These are phyloP conservation scores for Starmerella apis DNA, from an alignment of 805 yeast genomes.

Conservation along the genomic window DNA sequence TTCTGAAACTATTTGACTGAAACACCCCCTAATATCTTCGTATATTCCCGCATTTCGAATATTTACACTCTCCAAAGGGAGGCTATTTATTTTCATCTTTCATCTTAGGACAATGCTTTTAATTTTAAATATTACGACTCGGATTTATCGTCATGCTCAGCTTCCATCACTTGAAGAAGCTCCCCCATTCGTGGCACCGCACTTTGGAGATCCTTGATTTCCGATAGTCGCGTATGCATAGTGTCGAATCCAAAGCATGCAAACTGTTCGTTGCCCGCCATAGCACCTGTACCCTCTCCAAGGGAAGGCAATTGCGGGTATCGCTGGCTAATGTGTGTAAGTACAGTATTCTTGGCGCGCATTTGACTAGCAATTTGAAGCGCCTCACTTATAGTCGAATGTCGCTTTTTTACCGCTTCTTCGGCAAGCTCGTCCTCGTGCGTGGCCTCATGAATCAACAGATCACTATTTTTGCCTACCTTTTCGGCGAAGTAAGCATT, in stretches of 20 bases:
- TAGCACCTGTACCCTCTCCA: slow-evolving; percentile 11
- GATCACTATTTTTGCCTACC: slow-evolving; percentile 56
- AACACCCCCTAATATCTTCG: neutral
- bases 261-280: slow-evolving; percentile 27
- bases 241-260: slow-evolving; percentile 51
- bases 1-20: neutral
- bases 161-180: slow-evolving; percentile 19
- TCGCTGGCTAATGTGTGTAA: slow-evolving; percentile 91
- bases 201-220: slow-evolving; percentile 34
- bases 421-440: slow-evolving; percentile 64
- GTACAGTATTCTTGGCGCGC: slow-evolving; percentile 57
- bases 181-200: slow-evolving; percentile 22
- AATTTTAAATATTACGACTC: neutral
- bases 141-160: neutral
- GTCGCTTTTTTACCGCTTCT: slow-evolving; percentile 75
- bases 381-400: slow-evolving; percentile 85
- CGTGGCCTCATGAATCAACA: slow-evolving; percentile 88
- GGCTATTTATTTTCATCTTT: neutral
- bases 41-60: neutral
- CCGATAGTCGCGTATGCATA: slow-evolving; percentile 42
- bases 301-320: slow-evolving; percentile 49
- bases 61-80: neutral
- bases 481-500: slow-evolving; percentile 45
- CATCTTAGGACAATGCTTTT: neutral
- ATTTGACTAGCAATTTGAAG: slow-evolving; percentile 55